Base-by-base conservation (phyloP, 208 protist species). In the Leishmania amazonensis region DNA sequence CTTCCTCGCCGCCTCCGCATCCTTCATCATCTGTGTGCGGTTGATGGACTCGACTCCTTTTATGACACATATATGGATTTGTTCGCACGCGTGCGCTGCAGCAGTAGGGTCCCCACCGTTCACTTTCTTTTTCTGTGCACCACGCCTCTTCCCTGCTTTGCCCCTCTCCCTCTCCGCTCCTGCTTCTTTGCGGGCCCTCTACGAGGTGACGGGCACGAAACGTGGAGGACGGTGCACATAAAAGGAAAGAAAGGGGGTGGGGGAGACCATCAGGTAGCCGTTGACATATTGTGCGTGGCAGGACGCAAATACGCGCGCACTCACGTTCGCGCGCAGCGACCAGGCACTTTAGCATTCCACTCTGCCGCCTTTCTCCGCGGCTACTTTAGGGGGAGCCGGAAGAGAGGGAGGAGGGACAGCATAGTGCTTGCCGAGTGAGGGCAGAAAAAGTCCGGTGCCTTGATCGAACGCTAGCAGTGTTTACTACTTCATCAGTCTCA, bases 221-320 rank as follows among this genome's bases (percentile, higher is more conserved):
- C 73, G 73, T 40, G 31, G 73, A 58, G 51, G 73, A 62, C 35
- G 62, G 51, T 24, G 73, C 51, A 76, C 31, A 76, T 21, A 24
- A 1, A 60, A 42, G 31, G 51, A 62, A 24, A 28, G 31, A 45
- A 76, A 45, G 51, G 35, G 24, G 54, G 47, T 49, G 64, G 15
- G 71, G 47, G 21, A 51, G 49, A n/a, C 1, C 21, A 19, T 28
- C n/a, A 62, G 73, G 45, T 76, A 3, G 13, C 51, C 28, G 45
- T 51, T 15, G 47, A 24, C n/a, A 38, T 31, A 28, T 35, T 64
- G 15, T 45, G 19, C 31, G 51, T 17, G 31, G 51, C 73, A 76
- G 73, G 31, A 40, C n/a, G 73, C 73, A 78, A 28, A 67, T 1
- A 42, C 73, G n/a, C 73, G 60, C 53, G 53, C 73, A 76, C 45